Percentiles rank a stretch among this genome's conserved stretches.
Conservation (phyloP, 169 alveolate species). For the Eimeria zaria region DNA sequence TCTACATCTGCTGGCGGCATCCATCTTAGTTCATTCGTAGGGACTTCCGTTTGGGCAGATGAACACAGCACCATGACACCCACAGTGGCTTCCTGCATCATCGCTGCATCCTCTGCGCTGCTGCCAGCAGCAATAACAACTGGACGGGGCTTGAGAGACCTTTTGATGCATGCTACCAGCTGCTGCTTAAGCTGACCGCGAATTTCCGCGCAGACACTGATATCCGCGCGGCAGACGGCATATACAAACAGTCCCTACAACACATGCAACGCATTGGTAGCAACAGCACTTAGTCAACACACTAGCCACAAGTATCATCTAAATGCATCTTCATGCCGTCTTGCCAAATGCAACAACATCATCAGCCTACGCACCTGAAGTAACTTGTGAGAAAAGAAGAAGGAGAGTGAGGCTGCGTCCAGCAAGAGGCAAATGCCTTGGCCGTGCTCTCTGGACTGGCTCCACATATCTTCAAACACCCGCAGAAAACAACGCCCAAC, state of each 20-base stretch:
- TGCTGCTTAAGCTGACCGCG: constrained; percentile 66
- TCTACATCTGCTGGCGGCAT: not conserved
- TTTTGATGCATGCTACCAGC: constrained; percentile 62
- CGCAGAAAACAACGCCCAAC: constrained; percentile 45
- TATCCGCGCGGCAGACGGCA: constrained; percentile 63
- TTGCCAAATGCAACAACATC: not conserved
- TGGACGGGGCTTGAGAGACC: constrained; percentile 64
- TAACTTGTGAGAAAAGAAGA: constrained; percentile 31
- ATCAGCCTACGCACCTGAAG: constrained; percentile 23
- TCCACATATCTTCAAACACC: constrained; percentile 72
- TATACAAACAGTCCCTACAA: constrained; percentile 52
- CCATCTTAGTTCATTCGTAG: not conserved
- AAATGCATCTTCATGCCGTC: not conserved
- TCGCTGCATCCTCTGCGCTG: constrained; percentile 70
- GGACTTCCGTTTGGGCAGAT: not conserved
- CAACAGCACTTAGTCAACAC: not conserved
- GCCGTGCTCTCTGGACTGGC: constrained; percentile 49
- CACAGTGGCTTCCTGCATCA: constrained; percentile 71
- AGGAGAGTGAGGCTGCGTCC: constrained; percentile 56
- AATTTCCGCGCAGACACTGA: constrained; percentile 63
- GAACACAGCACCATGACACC: constrained; percentile 44
- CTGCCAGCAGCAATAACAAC: constrained; percentile 66
- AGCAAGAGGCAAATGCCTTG: constrained; percentile 60
- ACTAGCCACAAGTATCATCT: not conserved
- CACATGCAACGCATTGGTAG: not conserved